Base-by-base conservation (phyloP, 2,329 filamentous ascomycete genomes). In the Aurifilum marmelostoma region DNA sequence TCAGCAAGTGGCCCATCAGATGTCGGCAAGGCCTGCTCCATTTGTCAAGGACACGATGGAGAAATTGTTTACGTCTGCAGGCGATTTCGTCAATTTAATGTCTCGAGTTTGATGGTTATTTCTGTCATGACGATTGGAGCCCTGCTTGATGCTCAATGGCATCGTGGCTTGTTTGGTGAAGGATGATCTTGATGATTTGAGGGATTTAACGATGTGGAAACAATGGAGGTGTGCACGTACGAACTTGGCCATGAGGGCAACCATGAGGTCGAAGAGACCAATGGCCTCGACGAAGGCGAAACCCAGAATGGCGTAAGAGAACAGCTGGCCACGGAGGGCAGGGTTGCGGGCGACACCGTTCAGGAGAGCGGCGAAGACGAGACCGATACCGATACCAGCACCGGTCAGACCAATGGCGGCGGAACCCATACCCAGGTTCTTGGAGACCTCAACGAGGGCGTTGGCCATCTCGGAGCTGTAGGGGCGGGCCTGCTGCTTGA, bases 261-360 rank as follows among this genome's bases (percentile, higher is more conserved):
- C 89, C 91, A 94, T 94, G 80, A 93, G 90, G 80, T 93, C 91
- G 90, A 93, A 93, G 80, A 93, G 89, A 91, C 91, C 91, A 78
- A 92, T 93, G 85, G 93, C 92, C 84, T 96, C 93, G 84, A 94
- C 92, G 91, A 96, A 96, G 82, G 92, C 93, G 87, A 96, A 96
- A 87, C 93, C 92, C 81, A 96, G 87, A 92, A 96, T 95, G 89
- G 92, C 92, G 86, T 96, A 95, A 77, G 92, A 92, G 92, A 96
- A 97, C 80, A 97, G 92, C 89, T 97, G 93, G 83, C 92, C 93
- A 87, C 92, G 91, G 86, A 97, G 92, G 81, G 91, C 92, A 80
- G 93, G 93, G 92, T 97, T 97, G 87, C 93, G 92, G 87, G 93
- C 92, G 83, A 96, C 92, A 86, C 90, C 90, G 84, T 92, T 90